phyloP scores from a whole-genome alignment of 148 eudicot genomes.

The Pharnaceum exiguum region DNA sequence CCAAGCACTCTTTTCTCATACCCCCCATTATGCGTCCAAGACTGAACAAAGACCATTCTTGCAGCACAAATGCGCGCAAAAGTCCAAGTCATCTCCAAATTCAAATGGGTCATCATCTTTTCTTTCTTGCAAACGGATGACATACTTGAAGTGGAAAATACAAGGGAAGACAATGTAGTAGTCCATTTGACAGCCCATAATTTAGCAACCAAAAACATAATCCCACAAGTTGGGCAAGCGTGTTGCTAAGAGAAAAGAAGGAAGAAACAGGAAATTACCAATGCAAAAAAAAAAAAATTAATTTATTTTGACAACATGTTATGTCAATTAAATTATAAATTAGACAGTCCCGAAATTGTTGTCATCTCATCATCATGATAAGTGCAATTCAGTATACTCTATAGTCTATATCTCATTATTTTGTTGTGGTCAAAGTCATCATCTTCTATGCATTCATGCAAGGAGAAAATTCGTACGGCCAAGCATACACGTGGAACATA shows the following conservation, averaged over 20 bases:
- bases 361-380: not conserved
- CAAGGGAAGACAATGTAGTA: not conserved
- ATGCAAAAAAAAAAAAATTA: not conserved
- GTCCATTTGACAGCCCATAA: not conserved
- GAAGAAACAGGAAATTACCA: constrained; percentile 22
- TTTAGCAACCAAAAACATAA: constrained; percentile 10
- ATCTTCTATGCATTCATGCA: not conserved
- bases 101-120: constrained; percentile 15
- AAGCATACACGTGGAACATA: constrained; percentile 25
- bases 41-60: constrained; percentile 4
- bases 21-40: constrained; percentile 8
- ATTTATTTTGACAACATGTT: no score
- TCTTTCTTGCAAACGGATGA: constrained; percentile 12
- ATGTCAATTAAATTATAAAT: not conserved
- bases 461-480: constrained; percentile 24
- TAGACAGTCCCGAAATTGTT: not conserved
- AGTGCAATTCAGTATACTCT: not conserved
- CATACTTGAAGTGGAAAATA: no score
- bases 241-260: constrained; percentile 13
- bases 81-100: constrained; percentile 15
- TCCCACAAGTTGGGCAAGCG: constrained; percentile 25
- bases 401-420: not conserved
- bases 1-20: not conserved
- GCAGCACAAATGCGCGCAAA: constrained; percentile 3
- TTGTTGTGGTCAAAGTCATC: constrained; percentile 11